Base-by-base conservation (phyloP, 768 basidiomycete species). In the Dacryopinax primogenitus region DNA sequence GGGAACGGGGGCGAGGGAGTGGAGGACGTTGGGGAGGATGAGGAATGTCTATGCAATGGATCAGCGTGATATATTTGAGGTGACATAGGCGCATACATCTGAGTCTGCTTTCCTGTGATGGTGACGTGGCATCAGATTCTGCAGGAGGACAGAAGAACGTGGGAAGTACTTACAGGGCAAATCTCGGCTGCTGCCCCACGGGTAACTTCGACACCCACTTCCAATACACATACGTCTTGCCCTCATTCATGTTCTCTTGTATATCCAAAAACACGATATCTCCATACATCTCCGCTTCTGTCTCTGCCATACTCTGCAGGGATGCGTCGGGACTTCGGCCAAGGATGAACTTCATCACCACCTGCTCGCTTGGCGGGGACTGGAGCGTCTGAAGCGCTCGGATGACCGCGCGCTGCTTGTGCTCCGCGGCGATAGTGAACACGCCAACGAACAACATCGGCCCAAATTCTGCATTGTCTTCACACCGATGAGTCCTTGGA, bases 191-290 rank as follows among this genome's bases (percentile, higher is more conserved):
- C 41, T 44, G 18, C 41, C 41, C 41, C 3, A 7, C 41, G 7
- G 41, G 41, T 23, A 44, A 3, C 18, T 23, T 23, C 7, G 41
- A 6, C 41, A 44, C 91, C 95, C 95, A 98, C 16, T 84, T 83
- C 78, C 93, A 97, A 77, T 86, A 98, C 1, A 86, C 83, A 72
- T 95, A 81, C 2, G 90, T 89, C 76, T 98, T 98, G 64, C 95
- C 95, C 58, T 82, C 78, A 75, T 98, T 97, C 95, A 98, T 97
- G 75, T 97, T 96, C 77, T 98, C 95, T 11, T 82, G 71, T 45
- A 86, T 84, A 30, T 91, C 88, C 45, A 96, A 80, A 58, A 95
- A 80, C 67, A 92, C 78, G 66, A 94, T 87, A 73, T 93, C 92
- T 71, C 91, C 88, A 74, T 85, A 92, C 73, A 44, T 44, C 41